These are phyloP conservation scores for Plasmodiophora brassicae DNA, from an alignment of 208 protist genomes.

Conservation along the genomic window DNA sequence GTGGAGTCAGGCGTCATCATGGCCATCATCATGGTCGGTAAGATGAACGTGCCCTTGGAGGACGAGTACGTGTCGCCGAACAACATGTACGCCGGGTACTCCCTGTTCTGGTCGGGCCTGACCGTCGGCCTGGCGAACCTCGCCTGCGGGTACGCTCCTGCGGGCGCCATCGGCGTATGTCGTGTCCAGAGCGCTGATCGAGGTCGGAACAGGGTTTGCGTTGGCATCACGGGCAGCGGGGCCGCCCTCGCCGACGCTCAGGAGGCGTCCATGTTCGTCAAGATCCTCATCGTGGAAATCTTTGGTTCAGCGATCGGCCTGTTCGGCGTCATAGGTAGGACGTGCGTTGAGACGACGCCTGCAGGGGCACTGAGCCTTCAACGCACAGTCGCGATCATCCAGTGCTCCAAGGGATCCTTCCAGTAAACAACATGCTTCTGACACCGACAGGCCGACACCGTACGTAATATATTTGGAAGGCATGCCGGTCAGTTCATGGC, in stretches of 20 bases:
- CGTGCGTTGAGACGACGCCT: background rate
- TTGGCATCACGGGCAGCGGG: constrained; percentile 30
- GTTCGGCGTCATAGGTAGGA: constrained; percentile 31
- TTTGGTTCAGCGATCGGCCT: constrained; percentile 34
- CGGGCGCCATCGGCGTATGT: background rate
- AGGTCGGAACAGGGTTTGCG: background rate
- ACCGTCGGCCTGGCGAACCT: constrained; percentile 32
- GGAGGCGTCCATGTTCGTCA: constrained; percentile 34
- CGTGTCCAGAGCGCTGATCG: background rate
- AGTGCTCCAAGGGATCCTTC: background rate
- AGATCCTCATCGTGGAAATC: constrained; percentile 37
- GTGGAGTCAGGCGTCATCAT: constrained; percentile 22
- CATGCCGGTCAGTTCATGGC: constrained; percentile 98
- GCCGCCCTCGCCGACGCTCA: constrained; percentile 31
- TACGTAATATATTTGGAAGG: no score
- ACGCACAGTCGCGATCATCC: constrained; percentile 15
- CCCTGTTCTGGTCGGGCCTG: constrained; percentile 19
- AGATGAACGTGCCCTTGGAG: background rate
- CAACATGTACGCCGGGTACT: background rate
- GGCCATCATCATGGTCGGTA: constrained; percentile 36
- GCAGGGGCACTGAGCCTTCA: background rate
- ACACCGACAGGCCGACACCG: no score
- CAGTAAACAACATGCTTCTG: no score
- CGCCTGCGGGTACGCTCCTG: background rate
- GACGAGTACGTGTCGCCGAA: background rate